A percentile compares a stretch with the other conserved stretches of the same genome.
phyloP scores from a whole-genome alignment of 176 grass and related monocot species.

The Eragrostis curvula region DNA sequence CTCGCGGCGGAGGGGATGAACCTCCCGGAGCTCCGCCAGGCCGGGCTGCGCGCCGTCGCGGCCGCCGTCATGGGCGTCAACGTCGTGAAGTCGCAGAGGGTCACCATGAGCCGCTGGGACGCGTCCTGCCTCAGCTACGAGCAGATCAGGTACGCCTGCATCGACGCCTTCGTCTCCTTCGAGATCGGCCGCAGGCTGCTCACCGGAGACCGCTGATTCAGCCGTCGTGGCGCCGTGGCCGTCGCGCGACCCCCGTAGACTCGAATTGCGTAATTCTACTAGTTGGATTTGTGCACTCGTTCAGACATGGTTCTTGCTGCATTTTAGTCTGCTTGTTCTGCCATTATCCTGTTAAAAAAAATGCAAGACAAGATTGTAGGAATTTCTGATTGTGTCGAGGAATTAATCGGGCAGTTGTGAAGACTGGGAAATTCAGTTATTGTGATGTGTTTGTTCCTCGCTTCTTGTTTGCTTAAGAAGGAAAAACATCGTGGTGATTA shows the following conservation, averaged over 20 bases:
- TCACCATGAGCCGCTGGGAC: conserved; percentile 68
- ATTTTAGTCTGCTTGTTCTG: neutral
- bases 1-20: conserved; percentile 38
- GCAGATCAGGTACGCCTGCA: conserved; percentile 55
- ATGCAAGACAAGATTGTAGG: neutral
- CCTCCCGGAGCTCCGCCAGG: conserved; percentile 43
- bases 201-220: neutral
- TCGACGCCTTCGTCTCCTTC: conserved; percentile 66
- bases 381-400: neutral
- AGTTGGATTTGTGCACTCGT: neutral
- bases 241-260: neutral
- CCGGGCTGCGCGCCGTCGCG: conserved; percentile 43
- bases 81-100: conserved; percentile 41
- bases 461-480: neutral
- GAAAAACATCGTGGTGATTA: neutral
- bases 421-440: neutral
- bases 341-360: neutral
- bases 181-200: conserved; percentile 55
- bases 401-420: neutral
- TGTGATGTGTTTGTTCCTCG: neutral
- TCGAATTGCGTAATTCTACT: neutral
- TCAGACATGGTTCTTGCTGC: conserved; percentile 5
- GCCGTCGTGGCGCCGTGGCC: neutral
- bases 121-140: conserved; percentile 21
- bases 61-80: conserved; percentile 38